phyloP scores from a whole-genome alignment of 768 basidiomycete species.

The Cystobasidium onofrii region DNA sequence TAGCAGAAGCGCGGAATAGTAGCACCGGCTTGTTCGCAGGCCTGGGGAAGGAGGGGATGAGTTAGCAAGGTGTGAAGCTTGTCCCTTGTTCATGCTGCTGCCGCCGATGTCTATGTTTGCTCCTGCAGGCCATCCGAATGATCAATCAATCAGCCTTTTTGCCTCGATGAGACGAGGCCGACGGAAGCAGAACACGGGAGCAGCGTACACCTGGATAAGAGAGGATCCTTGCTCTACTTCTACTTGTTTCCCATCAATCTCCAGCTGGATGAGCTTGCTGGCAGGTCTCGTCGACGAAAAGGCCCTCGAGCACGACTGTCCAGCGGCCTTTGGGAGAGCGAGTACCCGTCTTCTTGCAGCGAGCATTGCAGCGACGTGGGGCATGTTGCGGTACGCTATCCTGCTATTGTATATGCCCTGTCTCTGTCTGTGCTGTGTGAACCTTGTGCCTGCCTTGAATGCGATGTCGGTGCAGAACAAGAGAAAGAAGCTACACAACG shows the following conservation, averaged over 20 bases:
- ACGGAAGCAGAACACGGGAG: no score
- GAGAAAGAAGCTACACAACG: not conserved
- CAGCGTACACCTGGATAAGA: constrained; percentile 37
- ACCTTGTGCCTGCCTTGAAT: not conserved
- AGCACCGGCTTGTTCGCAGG: constrained; percentile 44
- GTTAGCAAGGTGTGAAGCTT: no score
- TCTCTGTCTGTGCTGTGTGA: not conserved
- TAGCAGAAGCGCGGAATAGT: constrained; percentile 45
- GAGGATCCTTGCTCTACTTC: constrained; percentile 79
- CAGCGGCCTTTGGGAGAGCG: not conserved
- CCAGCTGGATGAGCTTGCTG: constrained; percentile 10
- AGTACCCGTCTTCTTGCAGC: not conserved
- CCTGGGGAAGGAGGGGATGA: constrained; percentile 37
- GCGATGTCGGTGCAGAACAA: no score
- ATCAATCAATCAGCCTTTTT: not conserved
- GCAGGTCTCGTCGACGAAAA: not conserved
- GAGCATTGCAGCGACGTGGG: not conserved
- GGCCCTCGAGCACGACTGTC: not conserved
- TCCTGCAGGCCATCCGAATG: not conserved
- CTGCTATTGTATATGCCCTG: no score
- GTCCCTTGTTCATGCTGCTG: constrained; percentile 62
- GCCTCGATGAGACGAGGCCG: no score
- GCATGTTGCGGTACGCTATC: not conserved
- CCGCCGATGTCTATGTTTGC: not conserved
- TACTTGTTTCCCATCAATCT: constrained; percentile 86